Evolutionary conservation across 1,284 basidiomycete species (phyloP), one percentile per base, ranked within the genome.

Genomic region (Puccinia triticina): DNA sequence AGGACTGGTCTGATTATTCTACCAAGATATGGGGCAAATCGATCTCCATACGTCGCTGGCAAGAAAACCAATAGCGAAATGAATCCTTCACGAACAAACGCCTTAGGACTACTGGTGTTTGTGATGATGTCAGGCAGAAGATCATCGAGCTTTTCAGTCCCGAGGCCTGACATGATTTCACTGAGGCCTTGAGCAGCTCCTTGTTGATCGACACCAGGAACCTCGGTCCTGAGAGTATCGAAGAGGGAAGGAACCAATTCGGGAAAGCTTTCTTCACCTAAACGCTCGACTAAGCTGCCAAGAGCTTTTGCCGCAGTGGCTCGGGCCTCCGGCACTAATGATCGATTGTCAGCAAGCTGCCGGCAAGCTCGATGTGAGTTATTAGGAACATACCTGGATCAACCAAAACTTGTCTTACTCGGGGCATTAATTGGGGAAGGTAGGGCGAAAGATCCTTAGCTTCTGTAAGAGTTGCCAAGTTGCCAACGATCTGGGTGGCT

Each of bases 371-470:
- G 14, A 57, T 46, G 26, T 21, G 32, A 57, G 14, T 43, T 14
- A 67, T 50, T 50, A 32, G 37, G 14, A 23, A 69, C 80, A 53
- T 26, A 82, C 80, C 80, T 76, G 81, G 81, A 77, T 88, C 88
- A 61, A 96, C 93, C 23, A 99, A 91, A 32, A 99, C 97, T 55
- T 92, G 88, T 84, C 98, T 95, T 0, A 99, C 93, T 86, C 98
- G 90, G 0, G 97, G 97, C 83, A 99, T 90, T 59, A 99, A 91
- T 83, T 92, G 91, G 61, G 91, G 90, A 11, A 99, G 90, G 87
- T 99, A 98, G 0, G 97, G 96, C n/a, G 96, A 92, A 85, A 99
- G 95, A 88, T 99, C 96, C 86, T 95, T 95, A 0, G 94, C 91
- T 85, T 99, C 96, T 0, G 97, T 99, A 64, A 99, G 89, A 8